Evolutionary conservation across 2,329 filamentous ascomycete species (phyloP).

Genomic region (Penicillium aurantiogriseum): DNA sequence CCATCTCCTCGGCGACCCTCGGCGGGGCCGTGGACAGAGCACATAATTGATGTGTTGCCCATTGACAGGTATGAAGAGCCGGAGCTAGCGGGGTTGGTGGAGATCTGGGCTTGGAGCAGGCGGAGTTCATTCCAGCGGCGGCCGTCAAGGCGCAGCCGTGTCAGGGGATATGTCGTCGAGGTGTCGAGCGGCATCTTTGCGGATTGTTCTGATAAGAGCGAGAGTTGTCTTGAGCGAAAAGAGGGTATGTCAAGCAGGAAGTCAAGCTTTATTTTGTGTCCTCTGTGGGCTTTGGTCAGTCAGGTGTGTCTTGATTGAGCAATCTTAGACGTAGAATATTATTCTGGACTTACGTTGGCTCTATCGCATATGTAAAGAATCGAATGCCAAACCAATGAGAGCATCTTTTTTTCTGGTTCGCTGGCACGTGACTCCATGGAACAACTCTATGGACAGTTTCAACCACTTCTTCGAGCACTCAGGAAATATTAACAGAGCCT

Average conservation of each 20-base stretch:
- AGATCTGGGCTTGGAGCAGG: slow-evolving; percentile 81
- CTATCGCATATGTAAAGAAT: not conserved
- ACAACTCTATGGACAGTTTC: not conserved
- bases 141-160: slow-evolving; percentile 76
- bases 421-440: not conserved
- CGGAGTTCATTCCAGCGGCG: slow-evolving; percentile 97
- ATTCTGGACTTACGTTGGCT: not conserved
- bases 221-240: not conserved
- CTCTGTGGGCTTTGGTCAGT: not conserved
- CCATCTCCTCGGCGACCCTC: slow-evolving; percentile 60
- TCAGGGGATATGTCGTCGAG: slow-evolving; percentile 83
- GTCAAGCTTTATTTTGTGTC: not conserved
- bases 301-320: not conserved
- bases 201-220: not conserved
- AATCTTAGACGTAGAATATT: not conserved
- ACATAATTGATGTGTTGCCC: slow-evolving; percentile 97
- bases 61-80: slow-evolving; percentile 93
- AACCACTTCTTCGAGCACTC: not conserved
- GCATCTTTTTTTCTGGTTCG: slow-evolving; percentile 10
- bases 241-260: not conserved
- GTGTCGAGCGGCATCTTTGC: slow-evolving; percentile 85
- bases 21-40: slow-evolving; percentile 80
- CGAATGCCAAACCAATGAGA: not conserved
- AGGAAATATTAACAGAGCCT: not conserved
- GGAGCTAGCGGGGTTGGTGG: slow-evolving; percentile 87